A percentile compares a stretch with the other conserved stretches of the same genome.
Conservation (phyloP, 1,284 basidiomycete species). For the Tausonia pullulans region DNA sequence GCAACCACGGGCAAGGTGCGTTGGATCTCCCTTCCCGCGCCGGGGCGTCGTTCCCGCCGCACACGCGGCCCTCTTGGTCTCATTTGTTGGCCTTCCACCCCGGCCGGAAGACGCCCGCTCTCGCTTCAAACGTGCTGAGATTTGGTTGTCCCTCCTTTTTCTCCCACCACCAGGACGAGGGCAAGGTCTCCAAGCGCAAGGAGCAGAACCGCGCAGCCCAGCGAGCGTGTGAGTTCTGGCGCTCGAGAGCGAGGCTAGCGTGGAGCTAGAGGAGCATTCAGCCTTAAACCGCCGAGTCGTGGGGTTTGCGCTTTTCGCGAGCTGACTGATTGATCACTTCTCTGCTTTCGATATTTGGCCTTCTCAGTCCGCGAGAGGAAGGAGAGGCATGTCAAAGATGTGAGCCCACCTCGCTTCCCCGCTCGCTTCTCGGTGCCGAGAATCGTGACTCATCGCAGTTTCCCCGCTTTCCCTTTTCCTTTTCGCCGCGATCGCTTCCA, state of each 20-base stretch:
- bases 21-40: no score
- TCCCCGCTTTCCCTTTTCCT: slow-evolving; percentile 11
- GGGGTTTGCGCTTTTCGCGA: not conserved
- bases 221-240: slow-evolving; percentile 43
- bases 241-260: no score
- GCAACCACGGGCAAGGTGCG: no score
- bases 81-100: not conserved
- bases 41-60: no score
- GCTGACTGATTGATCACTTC: not conserved
- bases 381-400: slow-evolving; percentile 78
- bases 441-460: not conserved
- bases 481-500: slow-evolving; percentile 26
- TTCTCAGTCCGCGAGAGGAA: slow-evolving; percentile 50
- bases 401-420: slow-evolving; percentile 36
- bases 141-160: not conserved
- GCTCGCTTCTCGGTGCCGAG: not conserved
- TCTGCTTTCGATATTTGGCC: not conserved
- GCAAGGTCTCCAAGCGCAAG: slow-evolving; percentile 62
- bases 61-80: slow-evolving; percentile 17
- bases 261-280: no score
- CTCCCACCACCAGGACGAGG: slow-evolving; percentile 47
- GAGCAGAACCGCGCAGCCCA: slow-evolving; percentile 79
- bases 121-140: slow-evolving; percentile 18
- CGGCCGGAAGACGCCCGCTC: not conserved
- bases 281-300: slow-evolving; percentile 20